Conservation (phyloP, 1,139 yeast genomes). For the Taphrina betulina region DNA sequence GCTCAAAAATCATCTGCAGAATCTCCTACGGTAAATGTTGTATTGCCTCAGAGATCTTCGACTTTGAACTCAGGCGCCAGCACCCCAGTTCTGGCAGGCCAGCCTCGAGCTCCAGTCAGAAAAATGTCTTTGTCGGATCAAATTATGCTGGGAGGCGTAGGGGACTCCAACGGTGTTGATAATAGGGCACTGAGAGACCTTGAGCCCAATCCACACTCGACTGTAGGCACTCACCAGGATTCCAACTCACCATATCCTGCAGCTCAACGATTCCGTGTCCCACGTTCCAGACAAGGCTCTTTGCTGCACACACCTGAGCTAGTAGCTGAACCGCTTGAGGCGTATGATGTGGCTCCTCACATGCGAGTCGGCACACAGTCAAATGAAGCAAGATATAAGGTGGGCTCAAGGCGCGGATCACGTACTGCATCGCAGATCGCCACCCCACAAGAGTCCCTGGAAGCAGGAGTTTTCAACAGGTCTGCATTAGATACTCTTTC, state of each 20-base stretch:
- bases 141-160: not conserved
- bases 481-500: conserved; percentile 22
- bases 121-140: conserved; percentile 28
- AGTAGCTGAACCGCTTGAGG: conserved; percentile 6
- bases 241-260: conserved; percentile 22
- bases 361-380: conserved; percentile 30
- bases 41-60: conserved; percentile 16
- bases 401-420: conserved; percentile 20
- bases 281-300: conserved; percentile 26
- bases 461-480: conserved; percentile 12
- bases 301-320: conserved; percentile 8
- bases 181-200: conserved; percentile 1
- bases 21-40: not conserved
- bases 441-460: conserved; percentile 11
- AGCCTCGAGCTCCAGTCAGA: conserved; percentile 12
- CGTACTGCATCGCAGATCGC: conserved; percentile 19
- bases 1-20: not conserved
- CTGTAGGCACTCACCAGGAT: conserved; percentile 22
- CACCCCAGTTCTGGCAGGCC: conserved; percentile 13
- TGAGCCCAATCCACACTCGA: conserved; percentile 7
- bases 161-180: not conserved
- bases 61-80: conserved; percentile 9
- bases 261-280: conserved; percentile 25
- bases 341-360: conserved; percentile 30
- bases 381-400: conserved; percentile 26